These are phyloP conservation scores for Penicillium simplicissimum DNA, from an alignment of 495 filamentous ascomycete species.

Conservation along the genomic window DNA sequence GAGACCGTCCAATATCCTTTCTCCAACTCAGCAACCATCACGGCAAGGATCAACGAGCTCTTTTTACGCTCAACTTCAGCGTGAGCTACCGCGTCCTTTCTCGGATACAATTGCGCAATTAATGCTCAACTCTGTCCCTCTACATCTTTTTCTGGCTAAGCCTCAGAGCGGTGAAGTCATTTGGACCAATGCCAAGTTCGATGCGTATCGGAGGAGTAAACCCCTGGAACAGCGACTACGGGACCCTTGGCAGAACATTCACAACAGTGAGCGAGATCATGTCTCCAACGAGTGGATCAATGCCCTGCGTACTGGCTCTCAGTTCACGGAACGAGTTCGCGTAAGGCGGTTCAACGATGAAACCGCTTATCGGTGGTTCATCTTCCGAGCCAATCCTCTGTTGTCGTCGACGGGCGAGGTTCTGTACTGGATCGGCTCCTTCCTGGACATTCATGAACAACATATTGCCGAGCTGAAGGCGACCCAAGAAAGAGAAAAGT, in stretches of 20 bases:
- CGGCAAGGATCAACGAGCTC: constrained; percentile 46
- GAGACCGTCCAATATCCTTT: constrained; percentile 29
- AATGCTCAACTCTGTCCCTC: constrained; percentile 85
- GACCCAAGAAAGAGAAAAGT: constrained; percentile 79
- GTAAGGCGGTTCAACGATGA: constrained; percentile 76
- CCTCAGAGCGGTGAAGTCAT: constrained; percentile 83
- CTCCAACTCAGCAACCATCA: constrained; percentile 39
- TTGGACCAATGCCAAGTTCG: constrained; percentile 90
- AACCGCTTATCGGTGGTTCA: constrained; percentile 89
- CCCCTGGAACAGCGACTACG: constrained; percentile 69
- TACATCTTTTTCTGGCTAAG: constrained; percentile 85
- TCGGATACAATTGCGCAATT: constrained; percentile 54
- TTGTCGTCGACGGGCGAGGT: constrained; percentile 81
- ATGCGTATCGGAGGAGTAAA: constrained; percentile 77
- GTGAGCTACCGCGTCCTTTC: constrained; percentile 43
- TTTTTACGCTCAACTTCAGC: constrained; percentile 44
- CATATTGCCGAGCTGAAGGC: constrained; percentile 83
- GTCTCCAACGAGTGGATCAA: constrained; percentile 77
- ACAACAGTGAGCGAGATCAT: constrained; percentile 76
- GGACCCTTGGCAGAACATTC: constrained; percentile 84
- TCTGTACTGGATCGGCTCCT: constrained; percentile 90
- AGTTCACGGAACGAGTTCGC: constrained; percentile 82
- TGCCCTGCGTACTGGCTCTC: constrained; percentile 78
- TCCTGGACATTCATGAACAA: constrained; percentile 95
- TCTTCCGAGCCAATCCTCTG: constrained; percentile 81